Evolutionary conservation across 768 basidiomycete species (phyloP).

Genomic region (Russula virescens): DNA sequence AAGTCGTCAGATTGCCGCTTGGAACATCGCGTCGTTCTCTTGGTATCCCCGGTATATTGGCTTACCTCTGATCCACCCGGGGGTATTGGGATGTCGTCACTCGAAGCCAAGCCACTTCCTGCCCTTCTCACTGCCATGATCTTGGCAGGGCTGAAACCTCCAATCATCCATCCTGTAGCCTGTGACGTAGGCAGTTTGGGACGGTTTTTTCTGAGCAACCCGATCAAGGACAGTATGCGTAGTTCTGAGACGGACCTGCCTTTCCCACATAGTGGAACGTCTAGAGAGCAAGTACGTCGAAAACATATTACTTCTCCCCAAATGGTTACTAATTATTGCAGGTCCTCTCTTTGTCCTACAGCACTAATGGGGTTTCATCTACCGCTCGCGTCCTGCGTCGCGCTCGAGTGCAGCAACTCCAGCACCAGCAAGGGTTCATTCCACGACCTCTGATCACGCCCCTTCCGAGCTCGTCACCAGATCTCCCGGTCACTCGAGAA

Average conservation of each 20-base stretch:
- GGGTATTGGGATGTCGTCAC: not conserved
- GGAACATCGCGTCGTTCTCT: not conserved
- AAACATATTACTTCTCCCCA: not conserved
- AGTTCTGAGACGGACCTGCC: not conserved
- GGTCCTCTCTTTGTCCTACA: conserved; percentile 12
- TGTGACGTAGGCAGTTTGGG: not conserved
- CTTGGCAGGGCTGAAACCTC: not conserved
- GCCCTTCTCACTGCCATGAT: conserved; percentile 11
- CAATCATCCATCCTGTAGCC: not conserved
- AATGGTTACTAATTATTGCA: not conserved
- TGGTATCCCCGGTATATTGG: conserved; percentile 11
- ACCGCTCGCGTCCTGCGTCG: conserved; percentile 5
- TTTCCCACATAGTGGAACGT: not conserved
- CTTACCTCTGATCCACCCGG: not conserved
- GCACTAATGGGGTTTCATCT: not conserved
- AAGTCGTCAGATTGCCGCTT: not conserved
- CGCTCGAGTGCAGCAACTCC: not conserved
- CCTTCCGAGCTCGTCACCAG: conserved; percentile 1
- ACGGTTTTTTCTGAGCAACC: not conserved
- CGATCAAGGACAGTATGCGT: not conserved
- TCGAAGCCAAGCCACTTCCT: conserved; percentile 7
- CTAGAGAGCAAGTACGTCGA: conserved; percentile 7
- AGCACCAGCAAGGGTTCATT: not conserved
- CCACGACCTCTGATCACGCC: not conserved
- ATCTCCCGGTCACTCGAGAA: not conserved